A percentile compares a stretch with the other conserved stretches of the same genome.
Evolutionary conservation across 371 early-diverging fungal species (phyloP).

Genomic region (Catenaria anguillulae): DNA sequence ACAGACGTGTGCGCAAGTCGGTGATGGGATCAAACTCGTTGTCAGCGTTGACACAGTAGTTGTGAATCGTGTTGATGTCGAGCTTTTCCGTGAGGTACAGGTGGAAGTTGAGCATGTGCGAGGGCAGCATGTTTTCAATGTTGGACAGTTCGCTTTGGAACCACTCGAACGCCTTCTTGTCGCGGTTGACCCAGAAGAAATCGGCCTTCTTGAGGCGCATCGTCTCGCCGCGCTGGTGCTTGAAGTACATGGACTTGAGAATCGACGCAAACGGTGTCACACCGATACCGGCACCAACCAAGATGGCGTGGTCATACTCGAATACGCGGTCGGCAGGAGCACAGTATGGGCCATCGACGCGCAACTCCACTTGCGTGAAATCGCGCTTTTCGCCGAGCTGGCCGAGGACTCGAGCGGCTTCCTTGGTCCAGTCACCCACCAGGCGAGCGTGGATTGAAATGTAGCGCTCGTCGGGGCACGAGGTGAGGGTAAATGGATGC

Average conservation of each 20-base stretch:
- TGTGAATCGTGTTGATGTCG: constrained; percentile 23
- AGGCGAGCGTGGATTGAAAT: constrained; percentile 23
- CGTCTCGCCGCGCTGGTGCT: too few species aligned
- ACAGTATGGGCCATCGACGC: constrained; percentile 75
- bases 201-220: too few species aligned
- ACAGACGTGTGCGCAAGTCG: constrained; percentile 20
- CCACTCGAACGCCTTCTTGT: too few species aligned
- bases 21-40: constrained; percentile 17
- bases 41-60: constrained; percentile 17
- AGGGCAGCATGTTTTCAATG: too few species aligned
- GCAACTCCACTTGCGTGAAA: neutral
- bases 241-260: constrained; percentile 47
- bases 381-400: constrained; percentile 24
- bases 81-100: too few species aligned
- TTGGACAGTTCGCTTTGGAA: constrained; percentile 8
- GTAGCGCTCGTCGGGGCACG: constrained; percentile 23
- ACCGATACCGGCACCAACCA: constrained; percentile 70
- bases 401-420: constrained; percentile 16
- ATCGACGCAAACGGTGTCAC: constrained; percentile 59
- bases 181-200: too few species aligned
- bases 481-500: constrained; percentile 31
- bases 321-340: constrained; percentile 73
- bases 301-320: constrained; percentile 57
- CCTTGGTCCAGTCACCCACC: constrained; percentile 27
- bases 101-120: too few species aligned